Base-by-base conservation (phyloP, 2,329 filamentous ascomycete species). In the Sporothrix inflata region DNA sequence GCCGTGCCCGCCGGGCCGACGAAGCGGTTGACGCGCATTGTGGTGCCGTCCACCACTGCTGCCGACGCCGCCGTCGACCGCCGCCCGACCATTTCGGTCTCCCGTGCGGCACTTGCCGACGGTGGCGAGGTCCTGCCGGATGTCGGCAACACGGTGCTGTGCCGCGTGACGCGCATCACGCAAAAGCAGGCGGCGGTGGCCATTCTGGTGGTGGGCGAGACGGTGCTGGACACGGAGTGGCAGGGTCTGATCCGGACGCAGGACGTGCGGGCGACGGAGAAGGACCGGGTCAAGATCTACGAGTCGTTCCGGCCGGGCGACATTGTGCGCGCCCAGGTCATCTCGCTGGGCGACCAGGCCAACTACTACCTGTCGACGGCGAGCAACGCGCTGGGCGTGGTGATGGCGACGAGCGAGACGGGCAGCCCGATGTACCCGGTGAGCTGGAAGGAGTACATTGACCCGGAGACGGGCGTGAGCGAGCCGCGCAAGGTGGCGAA, bases 321-420 rank as follows among this genome's bases (percentile, higher is more conserved):
- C 83, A 90, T 98, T 75, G 93, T 99, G 69, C 85, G 93, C 68
- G 96, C 94, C 4, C 88, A 91, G 71, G 94, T 99, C 78, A 96
- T 97, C 73, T 96, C 92, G 8, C 83, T 98, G 16, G 96, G 96
- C 49, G 96, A 99, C 79, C 94, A 98, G 83, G 90, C 92, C 68
- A 97, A 93, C 78, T 99, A 98, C 81, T 99, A 98, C 81, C 87
- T 97, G n/a, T 92, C 91, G 34, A 99, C 96, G 1, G 94, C 94
- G 38, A 89, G 89, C 76, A 98, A 99, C 81, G 92, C 97, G 79
- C 85, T 97, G 53, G 96, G 96, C 2, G 95, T 98, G 73, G 92
- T 99, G 51, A 93, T 98, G 90, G 96, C 95, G 11, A 91, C 89
- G 76, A 97, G 94, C 79, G 94, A 97, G 80, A 88, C 88, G 2